Evolutionary conservation across 2,329 filamentous ascomycete genomes (phyloP), one percentile per base, ranked within the genome.

Genomic region (Calonectria pauciramosa): DNA sequence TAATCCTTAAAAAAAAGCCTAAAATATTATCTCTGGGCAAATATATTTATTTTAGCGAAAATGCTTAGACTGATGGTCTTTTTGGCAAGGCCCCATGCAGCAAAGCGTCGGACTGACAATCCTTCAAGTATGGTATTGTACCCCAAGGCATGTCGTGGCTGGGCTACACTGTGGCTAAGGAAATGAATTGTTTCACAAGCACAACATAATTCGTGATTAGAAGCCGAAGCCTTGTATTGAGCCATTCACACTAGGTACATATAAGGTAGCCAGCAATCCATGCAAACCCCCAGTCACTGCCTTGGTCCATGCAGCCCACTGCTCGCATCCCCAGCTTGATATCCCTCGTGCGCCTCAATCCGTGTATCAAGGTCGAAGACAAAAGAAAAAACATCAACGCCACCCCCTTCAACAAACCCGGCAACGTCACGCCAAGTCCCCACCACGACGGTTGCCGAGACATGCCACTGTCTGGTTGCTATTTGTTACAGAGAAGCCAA

Each of bases 401-500:
- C 79, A 36, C 73, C 59, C 78, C 76, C 66, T 75, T 64, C 73
- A 75, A 73, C 67, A 63, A 51, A 49, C 66, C 68, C 68, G 73
- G 76, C 79, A 65, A 66, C 72, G 75, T 71, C 72, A 79, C 71
- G 73, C 70, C 47, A 56, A 68, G 65, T 41, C 69, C 70, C 47
- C 63, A 20, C 34, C 54, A 71, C 68, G 68, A 54, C 71, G 68
- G 69, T 47, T 52, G 70, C 69, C 36, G 49, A 76, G 67, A 72
- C 71, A 38, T 70, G 71, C 67, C 73, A 70, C 73, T 78, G 73
- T 74, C 72, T 70, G 71, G 56, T 76, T 68, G 75, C 60, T 77
- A 77, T 68, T 76, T 81, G 80, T 68, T 82, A 81, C 78, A 82
- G 70, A 76, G 52, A 80, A 79, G 73, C 52, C 60, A 67, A 76